Evolutionary conservation across 306 rosid genomes (phyloP).

Genomic region (Pachyrhizus erosus): DNA sequence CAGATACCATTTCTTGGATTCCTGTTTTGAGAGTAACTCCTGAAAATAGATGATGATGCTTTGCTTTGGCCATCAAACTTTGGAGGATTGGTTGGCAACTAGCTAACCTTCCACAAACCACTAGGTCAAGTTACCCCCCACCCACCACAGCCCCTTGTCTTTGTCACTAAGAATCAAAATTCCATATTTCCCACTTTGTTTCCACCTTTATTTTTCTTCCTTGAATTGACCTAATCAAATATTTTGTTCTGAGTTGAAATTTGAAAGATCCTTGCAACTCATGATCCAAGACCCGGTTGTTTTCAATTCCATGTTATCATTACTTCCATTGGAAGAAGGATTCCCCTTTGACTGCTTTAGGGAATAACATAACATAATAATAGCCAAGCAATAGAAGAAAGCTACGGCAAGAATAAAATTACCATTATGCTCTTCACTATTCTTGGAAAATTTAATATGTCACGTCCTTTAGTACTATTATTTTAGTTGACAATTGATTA

Average conservation of each 20-base stretch:
- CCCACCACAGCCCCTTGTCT: conserved; percentile 46
- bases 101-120: conserved; percentile 50
- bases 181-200: conserved; percentile 45
- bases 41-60: conserved; percentile 36
- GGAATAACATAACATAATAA: conserved; percentile 46
- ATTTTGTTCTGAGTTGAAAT: conserved; percentile 47
- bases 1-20: conserved; percentile 57
- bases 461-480: background rate
- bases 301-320: conserved; percentile 63
- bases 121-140: conserved; percentile 51
- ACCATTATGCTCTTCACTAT: conserved; percentile 24
- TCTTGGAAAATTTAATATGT: conserved; percentile 10
- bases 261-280: conserved; percentile 44
- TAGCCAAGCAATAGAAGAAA: conserved; percentile 39
- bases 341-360: conserved; percentile 67
- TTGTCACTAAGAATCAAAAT: conserved; percentile 43
- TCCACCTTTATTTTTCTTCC: background rate
- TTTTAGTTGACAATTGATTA: conserved; percentile 26
- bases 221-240: conserved; percentile 48
- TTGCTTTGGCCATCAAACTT: conserved; percentile 48
- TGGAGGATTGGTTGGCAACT: conserved; percentile 54
- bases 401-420: background rate
- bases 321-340: conserved; percentile 57
- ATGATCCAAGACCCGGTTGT: conserved; percentile 43
- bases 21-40: conserved; percentile 46